Evolutionary conservation across 768 basidiomycete species (phyloP).

Genomic region (Brasilioporus rufonigricans): DNA sequence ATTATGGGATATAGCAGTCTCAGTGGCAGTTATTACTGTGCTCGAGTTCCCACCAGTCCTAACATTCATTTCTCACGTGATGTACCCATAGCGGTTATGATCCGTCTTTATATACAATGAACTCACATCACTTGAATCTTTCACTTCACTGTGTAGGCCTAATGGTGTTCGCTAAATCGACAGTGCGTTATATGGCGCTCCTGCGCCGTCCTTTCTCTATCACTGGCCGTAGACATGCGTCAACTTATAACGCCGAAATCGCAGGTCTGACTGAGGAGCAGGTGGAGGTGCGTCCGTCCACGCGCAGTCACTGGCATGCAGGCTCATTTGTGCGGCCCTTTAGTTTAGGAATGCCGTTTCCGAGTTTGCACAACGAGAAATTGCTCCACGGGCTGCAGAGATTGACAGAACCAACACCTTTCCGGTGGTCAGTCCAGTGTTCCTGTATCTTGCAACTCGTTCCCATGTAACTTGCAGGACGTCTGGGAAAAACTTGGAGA

Average conservation of each 20-base stretch:
- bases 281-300: slow-evolving; percentile 53
- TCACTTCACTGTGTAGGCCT: not conserved
- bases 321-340: not conserved
- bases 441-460: not conserved
- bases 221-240: slow-evolving; percentile 24
- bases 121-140: not conserved
- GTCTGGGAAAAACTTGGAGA: slow-evolving; percentile 86
- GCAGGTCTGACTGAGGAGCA: slow-evolving; percentile 82
- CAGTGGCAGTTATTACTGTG: too few species aligned
- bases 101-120: slow-evolving; percentile 1
- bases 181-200: slow-evolving; percentile 2
- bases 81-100: slow-evolving; percentile 8
- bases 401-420: slow-evolving; percentile 85
- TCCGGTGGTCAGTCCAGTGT: slow-evolving; percentile 52
- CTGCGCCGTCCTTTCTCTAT: not conserved
- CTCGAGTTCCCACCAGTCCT: too few species aligned
- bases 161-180: slow-evolving; percentile 18
- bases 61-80: slow-evolving; percentile 16
- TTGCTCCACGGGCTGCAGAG: slow-evolving; percentile 82
- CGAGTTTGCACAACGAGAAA: slow-evolving; percentile 79
- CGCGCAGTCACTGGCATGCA: not conserved
- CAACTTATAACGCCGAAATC: slow-evolving; percentile 69
- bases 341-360: slow-evolving; percentile 81
- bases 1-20: too few species aligned
- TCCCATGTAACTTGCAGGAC: slow-evolving; percentile 46